Evolutionary conservation across 495 filamentous ascomycete species (phyloP).

Genomic region (Podospora pseudocomata): DNA sequence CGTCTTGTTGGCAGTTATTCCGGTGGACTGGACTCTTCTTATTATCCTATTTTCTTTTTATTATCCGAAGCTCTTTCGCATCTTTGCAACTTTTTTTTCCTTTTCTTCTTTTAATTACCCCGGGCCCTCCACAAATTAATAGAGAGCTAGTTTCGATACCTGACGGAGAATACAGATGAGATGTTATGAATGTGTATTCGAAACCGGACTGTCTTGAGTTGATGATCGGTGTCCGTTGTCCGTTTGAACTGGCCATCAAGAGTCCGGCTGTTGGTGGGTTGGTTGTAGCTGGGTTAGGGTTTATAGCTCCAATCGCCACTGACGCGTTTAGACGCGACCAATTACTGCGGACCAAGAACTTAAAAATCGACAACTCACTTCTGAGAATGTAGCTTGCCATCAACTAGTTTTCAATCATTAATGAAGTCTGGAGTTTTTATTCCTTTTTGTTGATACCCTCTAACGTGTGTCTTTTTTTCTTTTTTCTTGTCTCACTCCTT

Average conservation of each 20-base stretch:
- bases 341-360: neutral
- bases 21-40: conserved; percentile 30
- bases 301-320: neutral
- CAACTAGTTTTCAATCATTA: no score
- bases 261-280: neutral
- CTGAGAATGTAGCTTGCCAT: neutral
- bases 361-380: neutral
- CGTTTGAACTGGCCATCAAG: neutral
- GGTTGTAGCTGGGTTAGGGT: conserved; percentile 7
- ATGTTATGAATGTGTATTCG: conserved; percentile 23
- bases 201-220: neutral
- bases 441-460: neutral
- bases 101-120: conserved; percentile 32
- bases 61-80: conserved; percentile 33
- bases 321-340: neutral
- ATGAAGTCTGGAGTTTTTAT: neutral
- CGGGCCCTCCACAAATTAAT: conserved; percentile 41
- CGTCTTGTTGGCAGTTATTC: conserved; percentile 30
- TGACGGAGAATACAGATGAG: conserved; percentile 40
- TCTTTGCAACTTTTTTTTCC: conserved; percentile 25
- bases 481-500: neutral
- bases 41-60: conserved; percentile 32
- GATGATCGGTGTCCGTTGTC: neutral
- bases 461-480: no score
- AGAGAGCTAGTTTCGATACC: conserved; percentile 47